Conservation (phyloP, 2,329 filamentous ascomycete species). For the Monilinia aucupariae region DNA sequence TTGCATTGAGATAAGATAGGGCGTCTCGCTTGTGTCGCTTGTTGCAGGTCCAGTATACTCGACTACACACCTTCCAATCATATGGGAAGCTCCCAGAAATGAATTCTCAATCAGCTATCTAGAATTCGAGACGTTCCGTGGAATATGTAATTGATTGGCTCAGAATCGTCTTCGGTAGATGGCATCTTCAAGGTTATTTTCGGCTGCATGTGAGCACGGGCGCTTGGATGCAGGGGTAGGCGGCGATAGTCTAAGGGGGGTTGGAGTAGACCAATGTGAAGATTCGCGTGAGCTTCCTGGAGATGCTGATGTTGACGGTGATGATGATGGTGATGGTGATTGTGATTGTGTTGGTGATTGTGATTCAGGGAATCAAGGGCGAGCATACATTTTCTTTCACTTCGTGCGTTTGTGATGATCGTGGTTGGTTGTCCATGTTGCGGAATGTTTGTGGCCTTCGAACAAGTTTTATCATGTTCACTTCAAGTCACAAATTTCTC, state of each 20-base stretch:
- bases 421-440: not conserved
- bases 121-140: not conserved
- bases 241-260: not conserved
- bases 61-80: slow-evolving; percentile 12
- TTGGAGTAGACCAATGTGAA: not conserved
- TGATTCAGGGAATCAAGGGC: too few species aligned
- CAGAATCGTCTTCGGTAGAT: not conserved
- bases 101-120: not conserved
- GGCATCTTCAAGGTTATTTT: not conserved
- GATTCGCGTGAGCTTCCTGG: not conserved
- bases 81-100: not conserved
- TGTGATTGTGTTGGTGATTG: too few species aligned
- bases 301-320: not conserved
- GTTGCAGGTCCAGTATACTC: not conserved
- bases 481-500: too few species aligned
- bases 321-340: too few species aligned
- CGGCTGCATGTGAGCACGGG: not conserved
- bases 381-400: not conserved
- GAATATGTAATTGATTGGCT: not conserved
- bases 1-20: not conserved
- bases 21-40: not conserved
- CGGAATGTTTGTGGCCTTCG: not conserved
- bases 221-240: slow-evolving; percentile 10
- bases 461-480: too few species aligned
- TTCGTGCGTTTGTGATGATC: not conserved